Base-by-base conservation (phyloP, 352 stramenopile genomes). In the Globisporangium carolinianum region DNA sequence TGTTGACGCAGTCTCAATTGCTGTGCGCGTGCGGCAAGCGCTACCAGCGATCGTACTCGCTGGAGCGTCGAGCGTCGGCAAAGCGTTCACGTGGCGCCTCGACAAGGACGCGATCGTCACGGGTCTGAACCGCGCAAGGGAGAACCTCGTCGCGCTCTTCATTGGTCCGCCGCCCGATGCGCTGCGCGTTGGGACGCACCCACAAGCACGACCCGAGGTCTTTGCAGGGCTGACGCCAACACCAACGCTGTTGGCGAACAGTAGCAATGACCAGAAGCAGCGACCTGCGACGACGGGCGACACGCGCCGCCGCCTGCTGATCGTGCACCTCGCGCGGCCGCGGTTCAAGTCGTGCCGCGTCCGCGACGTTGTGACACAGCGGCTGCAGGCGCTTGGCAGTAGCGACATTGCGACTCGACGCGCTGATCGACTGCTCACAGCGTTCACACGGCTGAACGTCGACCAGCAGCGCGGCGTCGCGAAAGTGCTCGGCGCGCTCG, bases 401-500 rank as follows among this genome's bases (percentile, higher is more conserved):
- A 53, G 32, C 53, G 53, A 56, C 14, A 37, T 5, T 58, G 14
- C 18, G 50, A 51, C 4, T 60, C 62, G 36, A 35, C 49, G 67
- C 45, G 61, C 51, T 7, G 62, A 41, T 47, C 47, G 47, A 14
- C 60, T 88, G 12, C 37, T 88, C 39, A 65, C 82, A 7, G 76
- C 76, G 39, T 91, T 86, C 43, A 61, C 55, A n/a, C 66, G 63
- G 10, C 66, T 94, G 18, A 94, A 94, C 53, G 70, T 86, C 9
- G 84, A 94, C 54, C 84, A 94, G 53, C 80, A 92, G 57, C 71
- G 67, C 12, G 82, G 71, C 8, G 78, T 92, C 4, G 63, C 79
- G 42, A 83, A 85, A 52, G 79, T 94, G 0, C 48, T 98, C 2
- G 89, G 83, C 52, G 83, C 87, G 11, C 79, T 98, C 55, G 94